These are phyloP conservation scores for Ajuga chamaepitys DNA, from an alignment of 257 asterid species.

Conservation along the genomic window DNA sequence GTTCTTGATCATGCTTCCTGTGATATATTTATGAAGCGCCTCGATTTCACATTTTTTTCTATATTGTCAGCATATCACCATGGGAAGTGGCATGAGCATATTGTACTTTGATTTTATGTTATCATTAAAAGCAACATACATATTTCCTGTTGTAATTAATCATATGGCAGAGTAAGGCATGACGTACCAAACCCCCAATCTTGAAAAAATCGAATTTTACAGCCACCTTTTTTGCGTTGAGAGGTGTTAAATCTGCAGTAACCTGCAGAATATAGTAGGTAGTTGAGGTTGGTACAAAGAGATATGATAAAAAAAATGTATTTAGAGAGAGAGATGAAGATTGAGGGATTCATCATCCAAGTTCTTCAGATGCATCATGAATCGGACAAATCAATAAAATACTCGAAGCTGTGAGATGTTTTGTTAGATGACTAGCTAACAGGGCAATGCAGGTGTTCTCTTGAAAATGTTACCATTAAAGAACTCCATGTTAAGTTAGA, in stretches of 20 bases:
- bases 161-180: not conserved
- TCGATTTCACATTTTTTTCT: not conserved
- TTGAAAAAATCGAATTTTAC: conserved; percentile 72
- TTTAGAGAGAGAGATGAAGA: too few species aligned
- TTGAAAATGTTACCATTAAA: too few species aligned
- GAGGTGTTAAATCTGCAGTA: conserved; percentile 79
- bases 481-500: too few species aligned
- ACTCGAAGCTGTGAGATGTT: too few species aligned
- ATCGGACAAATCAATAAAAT: too few species aligned
- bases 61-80: not conserved
- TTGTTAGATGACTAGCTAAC: too few species aligned
- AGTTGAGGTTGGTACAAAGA: not conserved
- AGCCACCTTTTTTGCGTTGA: conserved; percentile 61
- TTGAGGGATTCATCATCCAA: too few species aligned
- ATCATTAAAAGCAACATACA: too few species aligned
- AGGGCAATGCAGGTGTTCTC: too few species aligned
- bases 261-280: conserved; percentile 38
- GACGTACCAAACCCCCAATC: conserved; percentile 73
- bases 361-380: too few species aligned
- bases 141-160: too few species aligned
- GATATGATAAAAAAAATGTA: too few species aligned
- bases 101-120: not conserved
- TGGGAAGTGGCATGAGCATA: not conserved
- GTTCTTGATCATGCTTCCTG: not conserved
- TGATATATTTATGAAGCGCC: not conserved